A percentile compares a stretch with the other conserved stretches of the same genome.
Evolutionary conservation across 331 rosid species (phyloP).

Genomic region (Cydonia oblonga): DNA sequence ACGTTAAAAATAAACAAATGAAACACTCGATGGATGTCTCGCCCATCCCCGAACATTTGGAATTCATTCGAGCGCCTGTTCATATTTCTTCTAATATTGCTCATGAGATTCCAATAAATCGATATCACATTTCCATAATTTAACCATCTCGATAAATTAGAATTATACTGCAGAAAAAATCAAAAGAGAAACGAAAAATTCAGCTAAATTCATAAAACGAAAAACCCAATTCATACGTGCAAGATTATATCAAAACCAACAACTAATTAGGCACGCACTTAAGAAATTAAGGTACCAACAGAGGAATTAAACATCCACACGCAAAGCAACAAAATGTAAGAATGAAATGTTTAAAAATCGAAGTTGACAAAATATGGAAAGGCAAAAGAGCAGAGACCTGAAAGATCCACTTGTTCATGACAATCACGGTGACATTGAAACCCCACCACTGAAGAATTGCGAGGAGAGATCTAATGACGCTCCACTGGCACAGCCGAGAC

Average conservation of each 20-base stretch:
- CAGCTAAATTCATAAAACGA: neutral
- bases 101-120: neutral
- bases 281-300: neutral
- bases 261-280: neutral
- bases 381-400: conserved; percentile 39
- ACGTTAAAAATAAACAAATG: neutral
- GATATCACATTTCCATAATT: neutral
- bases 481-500: conserved; percentile 53
- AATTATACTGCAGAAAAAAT: neutral
- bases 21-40: neutral
- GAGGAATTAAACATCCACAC: neutral
- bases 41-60: neutral
- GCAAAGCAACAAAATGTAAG: neutral
- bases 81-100: neutral
- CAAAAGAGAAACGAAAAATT: neutral
- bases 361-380: neutral
- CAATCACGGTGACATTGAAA: conserved; percentile 87
- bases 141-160: neutral
- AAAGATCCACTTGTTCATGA: conserved; percentile 98
- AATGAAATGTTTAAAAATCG: neutral
- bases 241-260: neutral
- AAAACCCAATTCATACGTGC: neutral
- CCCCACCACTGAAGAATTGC: conserved; percentile 95
- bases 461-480: conserved; percentile 66
- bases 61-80: neutral